Percentiles rank a stretch among this genome's conserved stretches.
phyloP scores from a whole-genome alignment of 495 filamentous ascomycete species.

The Penicillium argentinense region DNA sequence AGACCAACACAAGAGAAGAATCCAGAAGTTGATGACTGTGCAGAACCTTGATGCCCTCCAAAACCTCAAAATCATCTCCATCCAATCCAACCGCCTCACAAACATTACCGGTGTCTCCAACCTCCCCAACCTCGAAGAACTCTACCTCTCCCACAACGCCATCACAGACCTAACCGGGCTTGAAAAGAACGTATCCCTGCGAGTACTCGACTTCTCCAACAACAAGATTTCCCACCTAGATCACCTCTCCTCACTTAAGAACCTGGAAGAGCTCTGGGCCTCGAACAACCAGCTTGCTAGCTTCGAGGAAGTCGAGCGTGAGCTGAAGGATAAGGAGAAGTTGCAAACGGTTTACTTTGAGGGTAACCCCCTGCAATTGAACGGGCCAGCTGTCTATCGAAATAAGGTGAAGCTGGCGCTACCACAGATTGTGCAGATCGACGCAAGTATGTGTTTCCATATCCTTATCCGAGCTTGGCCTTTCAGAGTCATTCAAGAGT shows the following conservation, averaged over 20 bases:
- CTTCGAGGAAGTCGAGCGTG: constrained; percentile 80
- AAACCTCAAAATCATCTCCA: constrained; percentile 85
- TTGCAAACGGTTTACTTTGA: constrained; percentile 96
- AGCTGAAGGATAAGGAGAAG: constrained; percentile 72
- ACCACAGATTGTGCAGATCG: constrained; percentile 87
- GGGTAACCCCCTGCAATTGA: constrained; percentile 85
- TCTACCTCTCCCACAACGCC: constrained; percentile 98
- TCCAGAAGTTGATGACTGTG: too few species aligned
- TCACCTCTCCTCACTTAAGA: constrained; percentile 63
- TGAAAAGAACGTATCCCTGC: constrained; percentile 66
- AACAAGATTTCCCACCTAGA: constrained; percentile 78
- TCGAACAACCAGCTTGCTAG: constrained; percentile 79
- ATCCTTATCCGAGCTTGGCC: background rate
- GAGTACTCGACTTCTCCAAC: constrained; percentile 84
- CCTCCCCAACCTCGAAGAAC: constrained; percentile 82
- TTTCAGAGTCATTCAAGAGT: background rate
- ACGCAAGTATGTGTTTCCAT: constrained; percentile 77
- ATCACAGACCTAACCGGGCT: constrained; percentile 76
- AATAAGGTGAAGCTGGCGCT: constrained; percentile 89
- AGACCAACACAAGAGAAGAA: background rate
- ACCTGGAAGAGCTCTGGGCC: constrained; percentile 91
- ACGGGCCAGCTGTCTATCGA: constrained; percentile 74
- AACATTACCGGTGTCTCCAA: constrained; percentile 70
- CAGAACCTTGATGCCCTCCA: constrained; percentile 66
- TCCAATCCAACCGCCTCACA: constrained; percentile 95